Evolutionary conservation across 2,329 filamentous ascomycete genomes (phyloP).

Genomic region (Ilyonectria sp.): DNA sequence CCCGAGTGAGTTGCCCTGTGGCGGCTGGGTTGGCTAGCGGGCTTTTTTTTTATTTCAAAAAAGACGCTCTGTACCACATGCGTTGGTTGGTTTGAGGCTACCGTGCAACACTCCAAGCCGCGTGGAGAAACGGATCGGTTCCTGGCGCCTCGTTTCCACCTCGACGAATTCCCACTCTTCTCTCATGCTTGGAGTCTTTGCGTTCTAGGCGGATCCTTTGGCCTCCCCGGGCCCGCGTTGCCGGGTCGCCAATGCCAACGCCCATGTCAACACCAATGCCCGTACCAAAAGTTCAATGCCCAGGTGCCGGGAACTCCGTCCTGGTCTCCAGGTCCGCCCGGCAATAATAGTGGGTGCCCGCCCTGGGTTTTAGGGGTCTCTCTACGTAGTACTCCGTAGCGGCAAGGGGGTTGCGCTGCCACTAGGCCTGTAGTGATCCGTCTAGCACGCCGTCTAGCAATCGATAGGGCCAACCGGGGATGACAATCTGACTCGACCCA

Average conservation of each 20-base stretch:
- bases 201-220: no score
- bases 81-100: not conserved
- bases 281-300: not conserved
- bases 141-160: not conserved
- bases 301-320: not conserved
- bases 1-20: conserved; percentile 10
- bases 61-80: not conserved
- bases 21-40: conserved; percentile 19
- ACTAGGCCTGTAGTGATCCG: not conserved
- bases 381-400: not conserved
- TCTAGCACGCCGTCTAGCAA: not conserved
- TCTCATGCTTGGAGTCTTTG: not conserved
- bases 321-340: not conserved
- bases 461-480: not conserved
- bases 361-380: not conserved
- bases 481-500: not conserved
- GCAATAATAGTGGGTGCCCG: not conserved
- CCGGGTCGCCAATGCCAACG: not conserved
- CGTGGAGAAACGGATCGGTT: not conserved
- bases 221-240: not conserved
- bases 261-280: not conserved
- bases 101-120: not conserved
- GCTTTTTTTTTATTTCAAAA: not conserved
- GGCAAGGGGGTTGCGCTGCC: not conserved
- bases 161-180: not conserved